Evolutionary conservation across 148 eudicot species (phyloP).

Genomic region (Cornus florida): DNA sequence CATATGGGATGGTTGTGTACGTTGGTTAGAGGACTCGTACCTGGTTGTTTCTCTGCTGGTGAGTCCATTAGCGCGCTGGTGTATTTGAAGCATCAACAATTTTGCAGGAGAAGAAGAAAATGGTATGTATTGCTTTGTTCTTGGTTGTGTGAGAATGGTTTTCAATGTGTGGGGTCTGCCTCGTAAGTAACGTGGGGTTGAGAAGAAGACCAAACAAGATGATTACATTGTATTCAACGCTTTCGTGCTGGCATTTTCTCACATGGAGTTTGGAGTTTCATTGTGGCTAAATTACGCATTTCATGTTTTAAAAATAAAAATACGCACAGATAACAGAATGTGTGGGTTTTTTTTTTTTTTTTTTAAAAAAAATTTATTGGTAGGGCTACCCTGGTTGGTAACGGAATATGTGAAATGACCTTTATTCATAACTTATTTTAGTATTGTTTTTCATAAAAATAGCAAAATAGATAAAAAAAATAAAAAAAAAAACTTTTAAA

Average conservation of each 20-base stretch:
- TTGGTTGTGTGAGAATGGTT: background rate
- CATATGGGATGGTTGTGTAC: conserved; percentile 1
- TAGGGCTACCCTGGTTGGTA: too few relatives aligned
- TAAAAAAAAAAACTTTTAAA: too few relatives aligned
- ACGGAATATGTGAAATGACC: too few relatives aligned
- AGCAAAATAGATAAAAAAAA: too few relatives aligned
- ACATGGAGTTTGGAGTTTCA: background rate
- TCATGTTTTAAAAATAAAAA: background rate
- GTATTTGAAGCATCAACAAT: background rate
- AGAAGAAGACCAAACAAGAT: background rate
- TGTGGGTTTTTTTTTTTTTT: too few relatives aligned
- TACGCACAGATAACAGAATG: too few relatives aligned
- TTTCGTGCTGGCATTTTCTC: background rate
- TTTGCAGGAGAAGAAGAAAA: background rate
- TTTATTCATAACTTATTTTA: too few relatives aligned
- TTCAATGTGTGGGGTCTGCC: background rate
- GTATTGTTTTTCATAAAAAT: too few relatives aligned
- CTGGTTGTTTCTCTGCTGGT: background rate
- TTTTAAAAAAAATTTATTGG: too few relatives aligned
- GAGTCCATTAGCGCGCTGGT: background rate
- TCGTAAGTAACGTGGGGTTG: conserved; percentile 1
- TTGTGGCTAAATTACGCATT: background rate
- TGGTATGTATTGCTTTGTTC: background rate
- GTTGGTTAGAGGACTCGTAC: background rate
- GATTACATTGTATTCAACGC: conserved; percentile 5